Conservation (phyloP, 768 basidiomycete genomes). For the Russula vinacea region DNA sequence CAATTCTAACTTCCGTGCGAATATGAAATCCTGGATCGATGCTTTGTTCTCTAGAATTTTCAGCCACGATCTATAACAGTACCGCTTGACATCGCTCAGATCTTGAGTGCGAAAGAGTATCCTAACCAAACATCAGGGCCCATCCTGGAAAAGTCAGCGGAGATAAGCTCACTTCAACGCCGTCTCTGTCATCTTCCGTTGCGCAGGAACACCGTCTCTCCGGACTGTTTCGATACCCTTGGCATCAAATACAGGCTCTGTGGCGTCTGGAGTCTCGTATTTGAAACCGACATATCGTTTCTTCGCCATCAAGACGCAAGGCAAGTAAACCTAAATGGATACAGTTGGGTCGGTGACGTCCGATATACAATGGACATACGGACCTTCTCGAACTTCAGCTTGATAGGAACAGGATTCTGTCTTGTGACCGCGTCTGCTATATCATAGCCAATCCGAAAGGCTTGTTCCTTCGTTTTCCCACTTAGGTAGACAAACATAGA, state of each 20-base stretch:
- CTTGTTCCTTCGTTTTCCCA: constrained; percentile 89
- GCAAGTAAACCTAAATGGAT: constrained; percentile 78
- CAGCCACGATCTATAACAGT: constrained; percentile 80
- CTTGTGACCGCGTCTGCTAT: constrained; percentile 86
- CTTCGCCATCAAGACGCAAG: constrained; percentile 94
- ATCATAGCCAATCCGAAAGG: constrained; percentile 88
- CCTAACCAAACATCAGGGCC: constrained; percentile 42
- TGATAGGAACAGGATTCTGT: constrained; percentile 85
- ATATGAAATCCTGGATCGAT: constrained; percentile 90
- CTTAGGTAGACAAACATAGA: constrained; percentile 90
- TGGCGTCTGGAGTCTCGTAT: constrained; percentile 80
- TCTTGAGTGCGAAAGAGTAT: constrained; percentile 89
- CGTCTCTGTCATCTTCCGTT: constrained; percentile 88
- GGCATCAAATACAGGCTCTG: constrained; percentile 81
- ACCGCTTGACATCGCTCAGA: constrained; percentile 83
- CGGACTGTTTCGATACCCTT: constrained; percentile 98
- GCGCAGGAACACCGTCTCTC: constrained; percentile 86
- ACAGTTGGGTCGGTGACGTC: not conserved
- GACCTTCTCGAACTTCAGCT: constrained; percentile 98
- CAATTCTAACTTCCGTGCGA: constrained; percentile 90
- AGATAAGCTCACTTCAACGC: constrained; percentile 65
- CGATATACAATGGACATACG: constrained; percentile 13
- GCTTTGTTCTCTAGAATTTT: constrained; percentile 77
- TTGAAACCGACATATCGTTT: constrained; percentile 98
- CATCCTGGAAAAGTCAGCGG: constrained; percentile 5